Base-by-base conservation (phyloP, 106 monocot genomes). In the Xerophyta viscosa region DNA sequence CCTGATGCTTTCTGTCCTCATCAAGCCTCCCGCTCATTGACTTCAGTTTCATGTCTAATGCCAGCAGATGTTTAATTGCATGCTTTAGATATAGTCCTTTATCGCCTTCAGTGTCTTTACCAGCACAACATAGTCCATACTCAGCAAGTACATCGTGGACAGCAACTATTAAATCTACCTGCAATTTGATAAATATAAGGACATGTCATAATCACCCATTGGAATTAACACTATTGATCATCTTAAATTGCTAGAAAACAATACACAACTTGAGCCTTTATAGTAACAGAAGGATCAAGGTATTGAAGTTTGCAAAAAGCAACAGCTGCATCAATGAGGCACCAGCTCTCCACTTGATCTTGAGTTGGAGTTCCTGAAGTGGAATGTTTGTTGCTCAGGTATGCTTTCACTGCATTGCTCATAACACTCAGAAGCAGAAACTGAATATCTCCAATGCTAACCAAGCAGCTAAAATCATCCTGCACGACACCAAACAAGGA, bases 111-210 rank as follows among this genome's bases (percentile, higher is more conserved):
- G 63, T 54, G 43, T 98, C 98, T 41, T 63, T 73, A 53, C 86
- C 98, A 74, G 98, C 85, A 77, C 90, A 98, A 45, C 90, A 98
- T 26, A 98, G 90, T 22, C 98, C 98, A 86, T 79, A 82, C 13
- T 98, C 90, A 23, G 90, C 96, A 57, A 89, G 85, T 45, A 98
- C 74, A 71, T 98, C 89, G 72, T 98, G 98, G 10, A 86, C 65
- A 24, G 82, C 72, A 20, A 79, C 79, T 74, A 98, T 82, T 53
- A 98, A 60, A 52, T 98, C 90, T 41, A 90, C 86, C 86, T 86
- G 70, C 23, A 23, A 58, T 51, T n/a, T 24, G 15, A 33, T n/a
- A 49, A 31, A 29, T 31, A 31, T 54, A 0, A 54, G 29, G 31
- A 31, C n/a, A 0, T 13, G 3, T 2, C 2, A 31, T 31, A 31